phyloP scores from a whole-genome alignment of 139 green algal genomes.

The Chloropicon primus region DNA sequence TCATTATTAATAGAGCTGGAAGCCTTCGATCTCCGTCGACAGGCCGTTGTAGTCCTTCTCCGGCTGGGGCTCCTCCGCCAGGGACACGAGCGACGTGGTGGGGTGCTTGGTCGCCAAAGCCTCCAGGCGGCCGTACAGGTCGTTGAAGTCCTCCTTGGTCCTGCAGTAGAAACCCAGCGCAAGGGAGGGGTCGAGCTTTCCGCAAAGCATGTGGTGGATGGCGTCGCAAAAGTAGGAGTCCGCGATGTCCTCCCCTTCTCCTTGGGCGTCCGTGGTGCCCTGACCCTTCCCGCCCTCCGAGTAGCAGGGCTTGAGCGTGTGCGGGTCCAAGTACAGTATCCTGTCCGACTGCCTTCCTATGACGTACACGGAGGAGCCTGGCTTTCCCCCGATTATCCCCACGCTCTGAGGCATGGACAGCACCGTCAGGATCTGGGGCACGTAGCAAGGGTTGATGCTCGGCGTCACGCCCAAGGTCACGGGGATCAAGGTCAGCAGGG shows the following conservation, averaged over 20 bases:
- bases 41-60: conserved; percentile 12
- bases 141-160: conserved; percentile 24
- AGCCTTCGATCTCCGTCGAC: neutral
- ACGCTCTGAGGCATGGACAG: conserved; percentile 62
- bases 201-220: conserved; percentile 41
- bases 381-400: conserved; percentile 76
- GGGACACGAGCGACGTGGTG: conserved; percentile 38
- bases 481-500: conserved; percentile 59
- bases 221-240: conserved; percentile 20
- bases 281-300: too few relatives aligned
- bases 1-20: neutral
- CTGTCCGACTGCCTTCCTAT: conserved; percentile 49
- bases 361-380: conserved; percentile 69
- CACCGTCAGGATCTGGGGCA: conserved; percentile 54
- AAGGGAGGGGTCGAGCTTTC: conserved; percentile 63
- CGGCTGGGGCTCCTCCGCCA: conserved; percentile 8
- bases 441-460: conserved; percentile 53
- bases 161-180: conserved; percentile 71
- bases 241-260: neutral
- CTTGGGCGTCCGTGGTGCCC: too few relatives aligned
- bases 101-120: conserved; percentile 20
- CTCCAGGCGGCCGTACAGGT: conserved; percentile 31
- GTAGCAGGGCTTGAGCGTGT: neutral
- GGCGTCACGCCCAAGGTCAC: conserved; percentile 71
- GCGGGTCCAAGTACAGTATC: conserved; percentile 39